Conservation (phyloP, 352 stramenopile species). For the Phytophthora macrochlamydospora region DNA sequence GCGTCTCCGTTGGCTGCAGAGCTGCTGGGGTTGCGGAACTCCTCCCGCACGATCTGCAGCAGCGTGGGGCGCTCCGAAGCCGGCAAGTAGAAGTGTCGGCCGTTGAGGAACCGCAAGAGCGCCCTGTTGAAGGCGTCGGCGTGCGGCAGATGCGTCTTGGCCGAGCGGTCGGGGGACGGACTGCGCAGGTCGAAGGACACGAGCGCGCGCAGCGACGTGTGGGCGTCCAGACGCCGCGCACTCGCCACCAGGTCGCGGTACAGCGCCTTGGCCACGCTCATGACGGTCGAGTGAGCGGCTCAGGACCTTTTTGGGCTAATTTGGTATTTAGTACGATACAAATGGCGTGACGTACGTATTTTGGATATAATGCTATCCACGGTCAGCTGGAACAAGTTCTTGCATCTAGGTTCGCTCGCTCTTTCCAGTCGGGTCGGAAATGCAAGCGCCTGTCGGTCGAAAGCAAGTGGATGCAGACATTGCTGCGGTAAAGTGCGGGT, state of each 20-base stretch:
- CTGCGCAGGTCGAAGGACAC: conserved; percentile 67
- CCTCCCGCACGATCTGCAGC: conserved; percentile 49
- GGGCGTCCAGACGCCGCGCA: conserved; percentile 62
- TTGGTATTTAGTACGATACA: neutral
- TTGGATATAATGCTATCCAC: neutral
- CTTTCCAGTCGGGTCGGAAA: neutral
- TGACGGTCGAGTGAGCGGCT: conserved; percentile 11
- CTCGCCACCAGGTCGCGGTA: conserved; percentile 74
- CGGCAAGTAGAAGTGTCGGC: conserved; percentile 74
- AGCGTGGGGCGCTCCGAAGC: conserved; percentile 38
- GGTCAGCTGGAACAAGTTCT: neutral
- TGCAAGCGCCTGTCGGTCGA: neutral
- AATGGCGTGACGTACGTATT: conserved; percentile 7
- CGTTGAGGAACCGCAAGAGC: conserved; percentile 54
- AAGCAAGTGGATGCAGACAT: neutral
- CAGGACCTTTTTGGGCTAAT: neutral
- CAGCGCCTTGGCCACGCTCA: conserved; percentile 57
- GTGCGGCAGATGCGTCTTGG: conserved; percentile 50
- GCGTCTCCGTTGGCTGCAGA: conserved; percentile 11
- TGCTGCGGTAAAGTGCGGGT: too few relatives aligned
- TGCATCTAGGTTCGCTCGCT: too few relatives aligned
- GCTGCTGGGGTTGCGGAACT: conserved; percentile 39
- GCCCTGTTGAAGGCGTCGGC: conserved; percentile 65
- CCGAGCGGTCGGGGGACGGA: conserved; percentile 32
- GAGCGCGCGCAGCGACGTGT: conserved; percentile 61